Base-by-base conservation (phyloP, 495 filamentous ascomycete species). In the Evansstolkia leycettana region DNA sequence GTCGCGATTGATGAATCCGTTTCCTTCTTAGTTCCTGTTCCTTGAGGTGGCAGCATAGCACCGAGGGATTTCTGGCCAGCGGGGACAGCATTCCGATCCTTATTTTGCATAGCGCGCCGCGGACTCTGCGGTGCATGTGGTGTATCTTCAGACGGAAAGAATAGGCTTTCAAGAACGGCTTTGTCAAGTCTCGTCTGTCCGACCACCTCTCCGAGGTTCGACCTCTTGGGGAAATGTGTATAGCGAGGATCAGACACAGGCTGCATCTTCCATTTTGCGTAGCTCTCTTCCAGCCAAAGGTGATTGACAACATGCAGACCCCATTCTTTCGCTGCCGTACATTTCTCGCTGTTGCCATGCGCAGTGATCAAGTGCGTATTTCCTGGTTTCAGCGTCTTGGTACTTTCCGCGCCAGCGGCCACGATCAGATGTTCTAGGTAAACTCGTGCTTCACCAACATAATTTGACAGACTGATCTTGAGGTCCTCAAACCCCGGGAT, bases 321-420 rank as follows among this genome's bases (percentile, higher is more conserved):
- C 90, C 90, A 99, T 54, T 96, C 92, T 45, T 70, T 72, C 0
- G 90, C 90, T 0, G 90, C 90, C 5, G 75, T 74, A 47, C 80
- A 93, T 55, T 99, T 99, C 50, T 96, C 90, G 46, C 86, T 85
- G 34, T 70, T 68, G 20, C 75, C 73, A 44, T 93, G 80, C 4
- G 90, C 90, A 3, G 90, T 93, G 41, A 98, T 84, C 2, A 98
- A 68, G 57, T 98, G 90, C 0, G 88, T 96, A 48, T 96, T 96
- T 31, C 93, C 84, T 36, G 80, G 73, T 52, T 82, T 90, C 73
- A 98, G 77, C 0, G 84, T 87, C 58, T 89, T 88, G 5, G 90
- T 96, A 49, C 81, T 95, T 34, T 78, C 76, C 0, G 77, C 90
- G 4, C 92, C 92, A 2, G 80, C 62, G 12, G 85, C 85, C 29